Evolutionary conservation across 495 filamentous ascomycete species (phyloP).

Genomic region (Emericellopsis terricola): DNA sequence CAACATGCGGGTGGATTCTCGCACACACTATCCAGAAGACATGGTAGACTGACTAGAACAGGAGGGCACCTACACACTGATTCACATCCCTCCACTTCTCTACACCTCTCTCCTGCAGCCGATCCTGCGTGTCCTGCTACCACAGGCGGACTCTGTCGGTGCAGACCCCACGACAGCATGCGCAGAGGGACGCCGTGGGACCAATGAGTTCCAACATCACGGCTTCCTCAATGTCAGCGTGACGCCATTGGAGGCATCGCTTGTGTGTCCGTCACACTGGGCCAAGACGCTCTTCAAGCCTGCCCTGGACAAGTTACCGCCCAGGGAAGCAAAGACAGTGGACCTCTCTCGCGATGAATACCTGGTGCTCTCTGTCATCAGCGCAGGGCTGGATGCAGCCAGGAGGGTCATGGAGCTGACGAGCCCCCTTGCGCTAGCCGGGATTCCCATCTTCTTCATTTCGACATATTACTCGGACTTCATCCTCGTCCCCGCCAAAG

Average conservation of each 20-base stretch:
- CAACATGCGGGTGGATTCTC: no score
- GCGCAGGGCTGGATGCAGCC: slow-evolving; percentile 81
- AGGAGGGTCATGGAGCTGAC: slow-evolving; percentile 85
- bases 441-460: slow-evolving; percentile 95
- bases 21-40: no score
- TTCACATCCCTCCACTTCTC: slow-evolving; percentile 74
- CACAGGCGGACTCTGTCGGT: slow-evolving; percentile 25
- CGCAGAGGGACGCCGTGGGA: slow-evolving; percentile 19
- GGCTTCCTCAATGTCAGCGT: slow-evolving; percentile 87
- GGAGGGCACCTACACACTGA: slow-evolving; percentile 75
- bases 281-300: slow-evolving; percentile 59
- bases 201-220: slow-evolving; percentile 31
- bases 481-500: slow-evolving; percentile 70
- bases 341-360: slow-evolving; percentile 69
- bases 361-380: slow-evolving; percentile 73
- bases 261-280: slow-evolving; percentile 65
- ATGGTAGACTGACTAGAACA: no score
- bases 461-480: slow-evolving; percentile 97
- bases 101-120: slow-evolving; percentile 71
- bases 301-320: slow-evolving; percentile 33
- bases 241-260: slow-evolving; percentile 81
- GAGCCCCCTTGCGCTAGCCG: slow-evolving; percentile 75
- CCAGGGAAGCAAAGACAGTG: slow-evolving; percentile 31
- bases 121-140: slow-evolving; percentile 69
- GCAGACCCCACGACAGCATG: slow-evolving; percentile 10